phyloP scores from a whole-genome alignment of 2,329 filamentous ascomycete genomes.

The Penicillium rolfsii region DNA sequence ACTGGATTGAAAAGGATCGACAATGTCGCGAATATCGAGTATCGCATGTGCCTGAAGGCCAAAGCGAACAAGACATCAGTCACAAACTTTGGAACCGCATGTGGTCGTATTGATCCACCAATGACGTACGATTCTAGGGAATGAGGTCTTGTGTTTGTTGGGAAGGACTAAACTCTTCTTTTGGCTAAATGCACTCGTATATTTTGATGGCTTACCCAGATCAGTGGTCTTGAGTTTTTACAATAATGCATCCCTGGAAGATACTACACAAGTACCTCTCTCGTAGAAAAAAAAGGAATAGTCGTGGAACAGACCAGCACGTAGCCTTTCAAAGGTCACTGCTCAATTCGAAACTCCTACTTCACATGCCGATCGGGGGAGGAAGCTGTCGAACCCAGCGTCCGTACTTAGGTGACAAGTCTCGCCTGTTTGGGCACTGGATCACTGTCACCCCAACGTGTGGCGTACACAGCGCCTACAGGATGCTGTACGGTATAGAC shows the following conservation, averaged over 20 bases:
- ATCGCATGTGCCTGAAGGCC: not conserved
- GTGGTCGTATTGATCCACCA: not conserved
- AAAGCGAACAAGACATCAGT: not conserved
- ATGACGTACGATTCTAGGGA: not conserved
- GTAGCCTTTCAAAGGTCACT: not conserved
- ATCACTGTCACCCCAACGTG: not conserved
- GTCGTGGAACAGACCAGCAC: not conserved
- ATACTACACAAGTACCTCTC: not conserved
- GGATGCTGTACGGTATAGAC: no score
- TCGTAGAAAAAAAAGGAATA: not conserved
- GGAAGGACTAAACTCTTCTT: not conserved
- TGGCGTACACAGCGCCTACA: not conserved
- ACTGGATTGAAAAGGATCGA: not conserved
- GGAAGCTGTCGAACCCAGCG: not conserved
- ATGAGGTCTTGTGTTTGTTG: not conserved
- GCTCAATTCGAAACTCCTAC: not conserved
- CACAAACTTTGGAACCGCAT: not conserved
- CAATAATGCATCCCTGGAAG: not conserved
- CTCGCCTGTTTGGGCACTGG: not conserved
- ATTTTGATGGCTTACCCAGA: not conserved
- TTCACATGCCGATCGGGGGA: slow-evolving; percentile 2
- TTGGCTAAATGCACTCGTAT: not conserved
- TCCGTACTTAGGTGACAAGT: not conserved
- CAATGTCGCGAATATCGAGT: not conserved
- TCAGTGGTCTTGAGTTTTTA: not conserved